A percentile compares a stretch with the other conserved stretches of the same genome.
phyloP scores from a whole-genome alignment of 2,329 filamentous ascomycete species.

The Spiromastix sp. region DNA sequence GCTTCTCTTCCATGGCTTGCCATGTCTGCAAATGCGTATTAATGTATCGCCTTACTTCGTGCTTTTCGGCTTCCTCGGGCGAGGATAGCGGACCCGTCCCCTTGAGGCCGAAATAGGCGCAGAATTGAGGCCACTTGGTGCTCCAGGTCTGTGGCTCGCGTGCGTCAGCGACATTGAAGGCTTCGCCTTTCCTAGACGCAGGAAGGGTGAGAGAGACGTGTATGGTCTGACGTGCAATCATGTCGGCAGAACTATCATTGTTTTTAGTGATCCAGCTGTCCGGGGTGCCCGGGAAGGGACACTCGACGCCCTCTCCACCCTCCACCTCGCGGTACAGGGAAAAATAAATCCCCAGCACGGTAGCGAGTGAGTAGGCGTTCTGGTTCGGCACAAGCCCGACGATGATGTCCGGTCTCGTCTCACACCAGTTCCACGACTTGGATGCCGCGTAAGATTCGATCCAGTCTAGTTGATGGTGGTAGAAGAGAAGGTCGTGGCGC shows the following conservation, averaged over 20 bases:
- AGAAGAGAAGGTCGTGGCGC: constrained; percentile 35
- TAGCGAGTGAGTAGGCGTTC: neutral
- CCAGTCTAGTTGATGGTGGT: constrained; percentile 36
- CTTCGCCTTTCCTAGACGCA: neutral
- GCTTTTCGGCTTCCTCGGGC: neutral
- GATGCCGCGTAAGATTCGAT: constrained; percentile 15
- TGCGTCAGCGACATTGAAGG: neutral
- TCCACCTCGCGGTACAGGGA: neutral
- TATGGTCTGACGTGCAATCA: neutral
- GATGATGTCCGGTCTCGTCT: neutral
- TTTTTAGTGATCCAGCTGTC: neutral
- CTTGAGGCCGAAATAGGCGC: neutral
- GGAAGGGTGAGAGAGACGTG: neutral
- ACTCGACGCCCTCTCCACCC: too few species aligned
- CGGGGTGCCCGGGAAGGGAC: neutral
- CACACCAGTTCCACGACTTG: neutral
- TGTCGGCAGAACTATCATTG: neutral
- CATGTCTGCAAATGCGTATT: neutral
- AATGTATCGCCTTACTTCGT: neutral
- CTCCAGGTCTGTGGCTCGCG: neutral
- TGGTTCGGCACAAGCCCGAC: neutral
- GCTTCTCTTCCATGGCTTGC: neutral
- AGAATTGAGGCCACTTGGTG: neutral
- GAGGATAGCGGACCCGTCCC: neutral
- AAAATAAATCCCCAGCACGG: neutral